These are phyloP conservation scores for Hyphopichia buzzinii DNA, from an alignment of 1,139 yeast genomes.

Conservation along the genomic window DNA sequence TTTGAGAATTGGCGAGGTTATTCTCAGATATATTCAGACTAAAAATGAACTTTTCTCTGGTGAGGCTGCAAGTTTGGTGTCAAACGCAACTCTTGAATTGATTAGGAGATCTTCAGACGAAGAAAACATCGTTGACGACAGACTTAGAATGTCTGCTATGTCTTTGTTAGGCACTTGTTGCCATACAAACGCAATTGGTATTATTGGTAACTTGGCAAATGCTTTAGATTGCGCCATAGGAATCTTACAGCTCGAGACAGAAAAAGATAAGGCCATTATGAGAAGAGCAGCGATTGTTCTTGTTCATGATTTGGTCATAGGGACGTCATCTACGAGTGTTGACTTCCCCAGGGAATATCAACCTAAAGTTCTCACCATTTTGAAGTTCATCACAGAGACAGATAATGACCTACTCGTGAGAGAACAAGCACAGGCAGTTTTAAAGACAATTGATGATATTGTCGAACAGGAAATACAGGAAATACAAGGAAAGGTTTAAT, in stretches of 20 bases:
- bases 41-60: slow-evolving; percentile 51
- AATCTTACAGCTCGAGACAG: slow-evolving; percentile 57
- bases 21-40: slow-evolving; percentile 55
- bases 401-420: slow-evolving; percentile 59
- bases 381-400: slow-evolving; percentile 45
- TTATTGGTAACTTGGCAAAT: slow-evolving; percentile 47
- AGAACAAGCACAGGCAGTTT: slow-evolving; percentile 52
- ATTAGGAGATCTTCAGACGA: slow-evolving; percentile 32
- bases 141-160: slow-evolving; percentile 81
- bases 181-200: slow-evolving; percentile 56
- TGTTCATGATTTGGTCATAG: slow-evolving; percentile 59
- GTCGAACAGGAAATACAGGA: neutral
- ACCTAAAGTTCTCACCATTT: slow-evolving; percentile 33
- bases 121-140: slow-evolving; percentile 43
- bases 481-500: slow-evolving; percentile 14
- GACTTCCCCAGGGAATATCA: slow-evolving; percentile 51
- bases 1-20: slow-evolving; percentile 76
- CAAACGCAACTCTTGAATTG: slow-evolving; percentile 33
- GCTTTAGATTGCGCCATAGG: slow-evolving; percentile 77
- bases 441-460: slow-evolving; percentile 41
- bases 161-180: slow-evolving; percentile 73
- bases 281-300: slow-evolving; percentile 75
- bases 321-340: slow-evolving; percentile 40
- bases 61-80: slow-evolving; percentile 23
- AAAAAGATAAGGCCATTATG: slow-evolving; percentile 50